Conservation (phyloP, 2,329 filamentous ascomycete genomes). For the Sphaerulina populicola region DNA sequence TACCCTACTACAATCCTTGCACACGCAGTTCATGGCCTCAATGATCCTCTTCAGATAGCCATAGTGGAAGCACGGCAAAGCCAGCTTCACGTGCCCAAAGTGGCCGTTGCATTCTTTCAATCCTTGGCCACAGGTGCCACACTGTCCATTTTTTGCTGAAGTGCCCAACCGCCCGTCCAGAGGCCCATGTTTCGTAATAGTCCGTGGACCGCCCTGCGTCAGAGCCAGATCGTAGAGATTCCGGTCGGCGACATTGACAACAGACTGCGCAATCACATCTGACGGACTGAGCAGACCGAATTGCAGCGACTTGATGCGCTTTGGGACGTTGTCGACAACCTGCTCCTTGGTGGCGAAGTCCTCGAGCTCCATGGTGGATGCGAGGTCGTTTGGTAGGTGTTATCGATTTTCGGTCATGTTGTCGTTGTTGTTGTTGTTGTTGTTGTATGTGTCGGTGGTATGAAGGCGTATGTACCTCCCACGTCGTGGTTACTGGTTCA, state of each 20-base stretch:
- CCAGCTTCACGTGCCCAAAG: slow-evolving; percentile 86
- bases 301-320: slow-evolving; percentile 85
- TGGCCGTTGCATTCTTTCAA: slow-evolving; percentile 85
- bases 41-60: slow-evolving; percentile 93
- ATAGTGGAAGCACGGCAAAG: slow-evolving; percentile 88
- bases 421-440: slow-evolving; percentile 12
- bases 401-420: slow-evolving; percentile 11
- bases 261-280: slow-evolving; percentile 90
- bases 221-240: slow-evolving; percentile 79
- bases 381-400: background rate
- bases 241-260: slow-evolving; percentile 88
- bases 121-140: slow-evolving; percentile 72
- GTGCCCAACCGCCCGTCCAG: slow-evolving; percentile 83
- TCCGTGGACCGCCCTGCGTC: slow-evolving; percentile 48
- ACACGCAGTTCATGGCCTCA: slow-evolving; percentile 85
- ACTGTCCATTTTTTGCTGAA: slow-evolving; percentile 71
- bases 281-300: slow-evolving; percentile 84
- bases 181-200: slow-evolving; percentile 71
- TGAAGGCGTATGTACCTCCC: too few species aligned
- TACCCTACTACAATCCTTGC: slow-evolving; percentile 82
- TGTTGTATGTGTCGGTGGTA: background rate
- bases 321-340: slow-evolving; percentile 78
- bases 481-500: background rate
- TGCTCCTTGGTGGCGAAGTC: slow-evolving; percentile 59
- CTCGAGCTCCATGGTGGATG: slow-evolving; percentile 16